phyloP scores from a whole-genome alignment of 805 yeast genomes.

The Isabelozyma pseudorhagii region DNA sequence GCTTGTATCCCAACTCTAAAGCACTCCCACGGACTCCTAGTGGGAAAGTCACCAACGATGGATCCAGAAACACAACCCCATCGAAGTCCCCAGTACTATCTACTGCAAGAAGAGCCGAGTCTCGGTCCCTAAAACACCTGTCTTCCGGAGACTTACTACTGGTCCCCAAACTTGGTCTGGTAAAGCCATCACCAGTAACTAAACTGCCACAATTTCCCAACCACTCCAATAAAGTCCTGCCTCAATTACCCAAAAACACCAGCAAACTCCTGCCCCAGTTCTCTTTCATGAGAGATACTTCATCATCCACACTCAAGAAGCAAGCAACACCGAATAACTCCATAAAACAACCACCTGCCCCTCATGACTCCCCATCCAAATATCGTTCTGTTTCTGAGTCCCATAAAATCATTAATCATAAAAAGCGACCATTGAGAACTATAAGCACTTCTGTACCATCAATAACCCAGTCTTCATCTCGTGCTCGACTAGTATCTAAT shows the following conservation, averaged over 20 bases:
- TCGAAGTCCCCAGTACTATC: constrained; percentile 7
- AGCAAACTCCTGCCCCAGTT: constrained; percentile 10
- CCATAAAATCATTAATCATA: neutral
- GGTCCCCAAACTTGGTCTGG: constrained; percentile 3
- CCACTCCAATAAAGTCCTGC: neutral
- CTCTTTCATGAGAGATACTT: constrained; percentile 40
- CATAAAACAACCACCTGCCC: neutral
- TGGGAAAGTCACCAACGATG: constrained; percentile 15
- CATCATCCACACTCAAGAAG: constrained; percentile 34
- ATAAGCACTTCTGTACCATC: neutral
- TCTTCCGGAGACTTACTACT: neutral
- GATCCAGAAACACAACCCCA: neutral
- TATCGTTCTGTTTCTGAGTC: neutral
- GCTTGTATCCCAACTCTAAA: neutral
- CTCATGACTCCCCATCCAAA: neutral
- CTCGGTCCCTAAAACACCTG: constrained; percentile 3
- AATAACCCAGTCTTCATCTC: neutral
- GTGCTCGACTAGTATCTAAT: neutral
- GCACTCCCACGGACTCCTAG: constrained; percentile 6
- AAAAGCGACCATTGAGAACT: neutral
- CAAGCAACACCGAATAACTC: neutral
- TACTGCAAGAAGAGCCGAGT: constrained; percentile 19
- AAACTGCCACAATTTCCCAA: neutral
- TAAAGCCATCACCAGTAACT: neutral
- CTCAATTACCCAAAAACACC: neutral